These are phyloP conservation scores for Lithospermum erythrorhizon DNA, from an alignment of 257 asterid genomes.

Conservation along the genomic window DNA sequence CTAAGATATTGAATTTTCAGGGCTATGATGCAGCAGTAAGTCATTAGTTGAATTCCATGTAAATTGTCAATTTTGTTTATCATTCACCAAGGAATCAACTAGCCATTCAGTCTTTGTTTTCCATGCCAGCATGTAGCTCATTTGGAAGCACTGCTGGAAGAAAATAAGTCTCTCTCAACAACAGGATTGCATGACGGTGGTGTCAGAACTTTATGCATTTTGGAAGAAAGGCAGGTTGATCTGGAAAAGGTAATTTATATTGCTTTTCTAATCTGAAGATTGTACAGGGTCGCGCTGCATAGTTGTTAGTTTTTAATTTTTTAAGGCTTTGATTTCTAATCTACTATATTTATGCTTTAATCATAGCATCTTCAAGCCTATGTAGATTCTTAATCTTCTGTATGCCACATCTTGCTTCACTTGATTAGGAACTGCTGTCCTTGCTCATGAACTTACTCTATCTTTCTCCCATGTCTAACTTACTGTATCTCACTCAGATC, in stretches of 20 bases:
- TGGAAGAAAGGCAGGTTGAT: constrained; percentile 44
- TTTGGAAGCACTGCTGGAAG: constrained; percentile 68
- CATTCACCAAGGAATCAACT: background rate
- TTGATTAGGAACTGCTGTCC: background rate
- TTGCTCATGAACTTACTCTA: background rate
- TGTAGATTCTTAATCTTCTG: background rate
- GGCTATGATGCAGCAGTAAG: constrained; percentile 76
- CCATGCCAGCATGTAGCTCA: constrained; percentile 62
- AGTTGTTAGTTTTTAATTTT: too few relatives aligned
- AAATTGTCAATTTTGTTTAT: background rate
- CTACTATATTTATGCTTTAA: background rate
- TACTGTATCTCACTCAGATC: constrained; percentile 23
- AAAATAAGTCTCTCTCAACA: constrained; percentile 54
- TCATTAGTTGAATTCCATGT: constrained; percentile 7
- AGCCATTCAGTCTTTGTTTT: background rate
- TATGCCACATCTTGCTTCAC: background rate
- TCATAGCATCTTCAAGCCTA: background rate
- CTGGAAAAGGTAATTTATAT: constrained; percentile 64
- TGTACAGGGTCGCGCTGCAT: too few relatives aligned
- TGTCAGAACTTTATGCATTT: constrained; percentile 76
- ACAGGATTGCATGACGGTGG: constrained; percentile 67
- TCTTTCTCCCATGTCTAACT: background rate
- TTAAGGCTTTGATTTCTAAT: background rate
- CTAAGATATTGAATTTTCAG: constrained; percentile 63
- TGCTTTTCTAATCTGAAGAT: constrained; percentile 3